A percentile compares a stretch with the other conserved stretches of the same genome.
These are phyloP conservation scores for Polyporus tsugae DNA, from an alignment of 1,284 basidiomycete genomes.

Conservation along the genomic window DNA sequence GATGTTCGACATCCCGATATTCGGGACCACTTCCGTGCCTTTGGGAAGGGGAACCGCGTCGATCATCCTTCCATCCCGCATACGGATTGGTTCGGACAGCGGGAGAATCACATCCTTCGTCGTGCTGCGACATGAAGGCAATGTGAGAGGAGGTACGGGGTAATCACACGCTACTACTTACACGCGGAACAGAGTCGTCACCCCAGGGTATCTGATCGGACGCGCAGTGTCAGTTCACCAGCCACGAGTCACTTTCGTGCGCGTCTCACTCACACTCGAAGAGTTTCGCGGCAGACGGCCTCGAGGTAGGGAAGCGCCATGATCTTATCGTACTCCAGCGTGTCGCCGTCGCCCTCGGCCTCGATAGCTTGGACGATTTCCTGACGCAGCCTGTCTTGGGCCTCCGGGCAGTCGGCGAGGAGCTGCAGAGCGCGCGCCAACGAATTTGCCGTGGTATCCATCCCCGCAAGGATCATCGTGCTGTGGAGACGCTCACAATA, in stretches of 20 bases:
- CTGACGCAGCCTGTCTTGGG: slow-evolving; percentile 33
- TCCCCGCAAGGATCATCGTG: slow-evolving; percentile 35
- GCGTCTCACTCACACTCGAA: slow-evolving; percentile 31
- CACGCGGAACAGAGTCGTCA: slow-evolving; percentile 22
- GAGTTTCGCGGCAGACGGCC: slow-evolving; percentile 37
- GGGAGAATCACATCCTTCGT: slow-evolving; percentile 17
- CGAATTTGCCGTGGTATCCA: slow-evolving; percentile 37
- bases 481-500: slow-evolving; percentile 13
- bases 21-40: slow-evolving; percentile 21
- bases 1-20: slow-evolving; percentile 12
- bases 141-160: neutral
- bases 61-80: slow-evolving; percentile 25
- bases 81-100: slow-evolving; percentile 16
- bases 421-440: slow-evolving; percentile 32
- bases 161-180: slow-evolving; percentile 1
- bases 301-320: slow-evolving; percentile 35
- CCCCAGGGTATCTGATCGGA: slow-evolving; percentile 18
- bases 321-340: slow-evolving; percentile 32
- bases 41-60: slow-evolving; percentile 21
- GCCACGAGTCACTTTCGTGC: neutral
- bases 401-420: slow-evolving; percentile 31
- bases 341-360: slow-evolving; percentile 23
- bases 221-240: neutral
- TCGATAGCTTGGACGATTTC: slow-evolving; percentile 30
- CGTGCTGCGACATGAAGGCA: neutral